Evolutionary conservation across 805 yeast genomes (phyloP), one percentile per base, ranked within the genome.

Genomic region (Metschnikowia aberdeeniae): DNA sequence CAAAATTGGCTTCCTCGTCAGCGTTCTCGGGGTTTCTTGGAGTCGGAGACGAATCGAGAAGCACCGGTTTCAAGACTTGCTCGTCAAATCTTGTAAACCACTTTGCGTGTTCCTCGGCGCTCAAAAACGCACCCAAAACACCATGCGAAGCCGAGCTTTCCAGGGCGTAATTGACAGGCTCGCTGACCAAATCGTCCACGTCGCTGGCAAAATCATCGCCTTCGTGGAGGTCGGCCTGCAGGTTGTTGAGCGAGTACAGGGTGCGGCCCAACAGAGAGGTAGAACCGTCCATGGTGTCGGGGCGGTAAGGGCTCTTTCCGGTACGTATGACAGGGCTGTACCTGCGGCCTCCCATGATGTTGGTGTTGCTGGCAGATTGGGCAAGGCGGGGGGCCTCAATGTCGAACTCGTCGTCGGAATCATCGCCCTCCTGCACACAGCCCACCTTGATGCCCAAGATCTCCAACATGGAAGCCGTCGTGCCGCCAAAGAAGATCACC

Each of bases 391-490:
- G 74, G 32, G 87, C 86, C 65, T 90, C 97, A 39, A 89, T 84
- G 60, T 92, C 97, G 62, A 92, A 92, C 62, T 93, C 99, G 59
- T 93, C 98, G 64, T 93, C 99, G 41, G 89, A 81, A 33, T 82
- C 90, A 40, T 68, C 65, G 32, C 60, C 54, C 46, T 88, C 95
- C 54, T 84, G 92, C 14, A 86, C 75, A 51, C 92, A 88, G 1
- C 99, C 99, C 2, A 96, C 86, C 55, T 86, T 84, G 55, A 93
- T 95, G 37, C 95, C 93, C 54, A 93, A 73, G 54, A 92, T 87
- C 62, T 93, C 99, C 48, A 93, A 77, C 99, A 93, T 93, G 36
- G 96, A 87, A 1, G 99, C 97, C 0, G 98, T 93, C 1, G 99
- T 93, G 32, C 99, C 99, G 47, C 99, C 99, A 64, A 93, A 93